phyloP scores from a whole-genome alignment of 2,329 filamentous ascomycete species.

The Diplodia mutila region DNA sequence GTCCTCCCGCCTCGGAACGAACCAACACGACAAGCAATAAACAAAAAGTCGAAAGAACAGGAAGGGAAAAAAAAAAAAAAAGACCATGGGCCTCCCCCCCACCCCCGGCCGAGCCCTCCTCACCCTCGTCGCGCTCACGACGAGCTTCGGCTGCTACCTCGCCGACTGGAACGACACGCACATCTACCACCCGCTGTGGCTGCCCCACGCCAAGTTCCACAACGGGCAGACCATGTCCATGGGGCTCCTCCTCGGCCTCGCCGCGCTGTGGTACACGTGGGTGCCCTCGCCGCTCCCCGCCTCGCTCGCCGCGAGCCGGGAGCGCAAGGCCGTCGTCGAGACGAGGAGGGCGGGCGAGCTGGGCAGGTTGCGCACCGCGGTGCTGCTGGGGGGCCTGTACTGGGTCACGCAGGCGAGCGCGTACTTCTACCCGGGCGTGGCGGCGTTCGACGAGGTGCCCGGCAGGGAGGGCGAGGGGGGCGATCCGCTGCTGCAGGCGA shows the following conservation, averaged over 20 bases:
- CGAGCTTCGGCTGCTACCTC: conserved; percentile 39
- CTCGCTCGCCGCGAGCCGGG: not conserved
- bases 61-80: not conserved
- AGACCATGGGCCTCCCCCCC: not conserved
- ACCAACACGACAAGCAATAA: not conserved
- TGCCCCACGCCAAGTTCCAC: conserved; percentile 57
- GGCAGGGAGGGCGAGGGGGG: not conserved
- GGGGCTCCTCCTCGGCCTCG: conserved; percentile 46
- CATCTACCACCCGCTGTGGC: conserved; percentile 54
- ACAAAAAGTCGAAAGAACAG: not conserved
- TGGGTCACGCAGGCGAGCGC: conserved; percentile 50
- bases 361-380: conserved; percentile 25
- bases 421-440: conserved; percentile 49
- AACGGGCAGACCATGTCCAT: conserved; percentile 58
- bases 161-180: conserved; percentile 50
- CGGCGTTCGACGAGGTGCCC: not conserved
- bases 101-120: conserved; percentile 36
- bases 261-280: conserved; percentile 45
- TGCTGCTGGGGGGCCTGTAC: conserved; percentile 48
- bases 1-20: too few species aligned
- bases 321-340: not conserved
- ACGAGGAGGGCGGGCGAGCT: not conserved
- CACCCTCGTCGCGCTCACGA: conserved; percentile 37
- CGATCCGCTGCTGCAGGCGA: conserved; percentile 13
- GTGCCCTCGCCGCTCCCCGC: not conserved